Percentiles rank a stretch among this genome's conserved stretches.
Conservation (phyloP, 768 basidiomycete genomes). For the Mycena venus region DNA sequence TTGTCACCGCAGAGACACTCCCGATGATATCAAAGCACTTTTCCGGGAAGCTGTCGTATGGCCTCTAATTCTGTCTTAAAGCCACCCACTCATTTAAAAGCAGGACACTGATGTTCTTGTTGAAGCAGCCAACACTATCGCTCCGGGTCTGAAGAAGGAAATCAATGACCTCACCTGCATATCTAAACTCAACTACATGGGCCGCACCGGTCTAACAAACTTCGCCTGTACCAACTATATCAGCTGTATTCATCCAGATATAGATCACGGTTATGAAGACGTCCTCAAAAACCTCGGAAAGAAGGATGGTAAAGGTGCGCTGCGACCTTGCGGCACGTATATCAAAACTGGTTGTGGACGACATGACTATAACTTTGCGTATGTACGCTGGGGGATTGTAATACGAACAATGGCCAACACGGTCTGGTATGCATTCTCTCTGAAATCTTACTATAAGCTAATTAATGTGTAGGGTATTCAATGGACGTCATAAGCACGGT, state of each 20-base stretch:
- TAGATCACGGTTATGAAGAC: not conserved
- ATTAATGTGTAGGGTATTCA: not conserved
- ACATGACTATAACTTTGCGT: not conserved
- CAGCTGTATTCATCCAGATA: not conserved
- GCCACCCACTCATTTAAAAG: not conserved
- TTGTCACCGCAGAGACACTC: not conserved
- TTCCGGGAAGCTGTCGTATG: not conserved
- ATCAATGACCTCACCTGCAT: not conserved
- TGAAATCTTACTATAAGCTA: not conserved
- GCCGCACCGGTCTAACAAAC: not conserved
- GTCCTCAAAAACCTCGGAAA: not conserved
- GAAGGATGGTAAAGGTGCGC: not conserved
- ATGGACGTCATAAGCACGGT: constrained; percentile 2
- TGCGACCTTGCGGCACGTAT: not conserved
- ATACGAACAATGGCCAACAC: not conserved
- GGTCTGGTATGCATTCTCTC: not conserved
- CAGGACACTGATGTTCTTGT: not conserved
- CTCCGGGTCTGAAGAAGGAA: not conserved
- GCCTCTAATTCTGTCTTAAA: not conserved
- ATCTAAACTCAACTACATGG: not conserved
- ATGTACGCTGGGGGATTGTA: not conserved
- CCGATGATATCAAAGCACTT: not conserved
- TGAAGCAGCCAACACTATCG: not conserved
- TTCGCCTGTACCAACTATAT: not conserved
- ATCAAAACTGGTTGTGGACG: not conserved